These are phyloP conservation scores for Tetradesmus lagerheimii DNA, from an alignment of 139 green algal species.

Conservation along the genomic window DNA sequence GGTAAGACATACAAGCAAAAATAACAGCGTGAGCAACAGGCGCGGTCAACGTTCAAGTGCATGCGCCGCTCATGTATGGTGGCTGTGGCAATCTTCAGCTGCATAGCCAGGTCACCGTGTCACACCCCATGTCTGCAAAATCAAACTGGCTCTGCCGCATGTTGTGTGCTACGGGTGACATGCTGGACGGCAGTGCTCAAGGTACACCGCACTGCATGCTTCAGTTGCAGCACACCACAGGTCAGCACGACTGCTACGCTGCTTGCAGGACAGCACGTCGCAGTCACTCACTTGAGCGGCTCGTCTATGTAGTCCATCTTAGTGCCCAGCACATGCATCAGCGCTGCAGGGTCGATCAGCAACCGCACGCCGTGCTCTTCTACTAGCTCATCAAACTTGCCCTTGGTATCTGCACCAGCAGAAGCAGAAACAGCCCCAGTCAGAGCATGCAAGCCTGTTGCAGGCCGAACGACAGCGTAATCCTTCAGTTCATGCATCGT, in stretches of 20 bases:
- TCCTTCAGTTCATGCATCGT: neutral
- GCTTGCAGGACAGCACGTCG: neutral
- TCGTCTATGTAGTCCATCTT: conserved; percentile 97
- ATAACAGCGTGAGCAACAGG: neutral
- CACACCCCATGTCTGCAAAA: too few relatives aligned
- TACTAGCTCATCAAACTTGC: conserved; percentile 97
- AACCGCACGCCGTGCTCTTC: conserved; percentile 92
- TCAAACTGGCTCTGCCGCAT: too few relatives aligned
- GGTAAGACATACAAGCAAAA: neutral
- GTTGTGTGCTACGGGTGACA: neutral
- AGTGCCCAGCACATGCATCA: conserved; percentile 99
- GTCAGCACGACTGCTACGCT: neutral
- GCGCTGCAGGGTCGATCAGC: conserved; percentile 93
- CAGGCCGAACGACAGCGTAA: neutral
- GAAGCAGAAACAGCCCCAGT: neutral
- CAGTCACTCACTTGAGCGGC: conserved; percentile 74
- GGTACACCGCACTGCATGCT: too few relatives aligned
- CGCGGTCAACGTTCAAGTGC: too few relatives aligned
- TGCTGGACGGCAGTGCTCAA: neutral
- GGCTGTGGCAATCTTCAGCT: neutral
- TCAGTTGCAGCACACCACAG: neutral
- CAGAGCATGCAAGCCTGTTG: neutral
- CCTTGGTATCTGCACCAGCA: conserved; percentile 76
- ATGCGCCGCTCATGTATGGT: too few relatives aligned
- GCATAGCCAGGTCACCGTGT: neutral